Base-by-base conservation (phyloP, 2,329 filamentous ascomycete species). In the Epichloe hybrida region DNA sequence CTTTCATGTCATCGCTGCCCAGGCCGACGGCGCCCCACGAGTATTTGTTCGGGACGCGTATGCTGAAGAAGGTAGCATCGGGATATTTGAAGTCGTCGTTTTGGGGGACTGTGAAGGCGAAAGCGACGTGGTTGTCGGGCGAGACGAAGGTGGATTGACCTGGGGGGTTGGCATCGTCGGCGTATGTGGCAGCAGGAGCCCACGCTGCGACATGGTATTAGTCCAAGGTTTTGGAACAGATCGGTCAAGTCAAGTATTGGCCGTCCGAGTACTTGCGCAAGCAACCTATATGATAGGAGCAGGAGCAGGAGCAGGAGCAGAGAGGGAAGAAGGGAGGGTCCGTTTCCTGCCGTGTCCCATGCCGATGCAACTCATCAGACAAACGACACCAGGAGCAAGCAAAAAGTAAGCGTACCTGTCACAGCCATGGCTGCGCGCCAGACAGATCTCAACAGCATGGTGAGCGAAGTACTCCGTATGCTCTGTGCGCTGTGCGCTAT, bases 11-110 rank as follows among this genome's bases (percentile, higher is more conserved):
- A 45, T 69, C 56, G 51, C 67, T 70, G 44, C 78, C 79, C 38
- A 80, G 69, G 37, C 79, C 79, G 41, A 81, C 62, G 52, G 73
- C 75, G 41, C 71, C 71, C 76, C 76, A 82, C 37, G 72, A 70
- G 38, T 69, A 64, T 9, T 61, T 59, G 38, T 61, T 64, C 34
- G 72, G 68, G 39, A 74, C 72, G 52, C 72, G 70, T 15, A 81
- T 57, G n/a, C 72, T 72, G 61, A 81, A 77, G 64, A 72, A 80
- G 39, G 80, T 59, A 15, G 50, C 44, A 3, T 46, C 47, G 15
- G 52, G 52, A 13, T 50, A 49, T 56, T 79, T 69, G 43, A 69
- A 66, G 51, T 67, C 69, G 27, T 64, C 56, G 51, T 72, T 64
- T n/a, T 70, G 61, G 40, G 76, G 70, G 21, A 76, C 70, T 50